A percentile compares a stretch with the other conserved stretches of the same genome.
Conservation (phyloP, 1,284 basidiomycete genomes). For the Limonomyces culmigenus region DNA sequence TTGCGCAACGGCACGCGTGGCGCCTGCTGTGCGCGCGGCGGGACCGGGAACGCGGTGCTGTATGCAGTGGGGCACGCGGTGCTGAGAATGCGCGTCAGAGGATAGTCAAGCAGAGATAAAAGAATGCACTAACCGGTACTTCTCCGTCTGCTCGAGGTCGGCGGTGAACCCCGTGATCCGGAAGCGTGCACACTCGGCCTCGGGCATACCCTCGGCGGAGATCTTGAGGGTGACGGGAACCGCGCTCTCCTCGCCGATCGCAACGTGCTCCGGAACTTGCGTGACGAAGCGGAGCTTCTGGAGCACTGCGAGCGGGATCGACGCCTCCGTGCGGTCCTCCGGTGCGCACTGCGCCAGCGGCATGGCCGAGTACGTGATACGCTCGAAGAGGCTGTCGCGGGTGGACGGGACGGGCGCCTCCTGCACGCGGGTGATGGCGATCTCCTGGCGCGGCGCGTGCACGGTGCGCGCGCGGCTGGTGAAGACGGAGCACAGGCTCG, state of each 20-base stretch:
- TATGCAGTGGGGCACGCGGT: slow-evolving; percentile 21
- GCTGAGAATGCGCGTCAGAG: slow-evolving; percentile 14
- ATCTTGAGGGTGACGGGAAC: slow-evolving; percentile 42
- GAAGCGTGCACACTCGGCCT: slow-evolving; percentile 29
- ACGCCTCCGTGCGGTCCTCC: background rate
- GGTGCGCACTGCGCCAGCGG: no score
- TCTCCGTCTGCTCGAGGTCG: slow-evolving; percentile 43
- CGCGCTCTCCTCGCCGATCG: slow-evolving; percentile 21
- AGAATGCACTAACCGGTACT: slow-evolving; percentile 35
- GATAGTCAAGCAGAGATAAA: background rate
- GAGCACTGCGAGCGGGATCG: slow-evolving; percentile 27
- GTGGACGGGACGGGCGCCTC: slow-evolving; percentile 9
- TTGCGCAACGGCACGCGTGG: slow-evolving; percentile 36
- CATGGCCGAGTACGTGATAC: no score
- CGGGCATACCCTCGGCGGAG: slow-evolving; percentile 32
- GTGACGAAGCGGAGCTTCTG: slow-evolving; percentile 44
- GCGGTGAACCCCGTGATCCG: slow-evolving; percentile 35
- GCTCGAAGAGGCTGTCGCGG: no score
- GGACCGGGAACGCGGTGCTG: slow-evolving; percentile 31
- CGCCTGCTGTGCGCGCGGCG: slow-evolving; percentile 36
- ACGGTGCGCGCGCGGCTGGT: slow-evolving; percentile 18
- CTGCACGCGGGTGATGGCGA: background rate
- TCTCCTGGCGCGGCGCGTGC: slow-evolving; percentile 17
- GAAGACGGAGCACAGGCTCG: slow-evolving; percentile 26
- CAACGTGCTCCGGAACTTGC: slow-evolving; percentile 36